Base-by-base conservation (phyloP, 768 basidiomycete genomes). In the Postia placenta region DNA sequence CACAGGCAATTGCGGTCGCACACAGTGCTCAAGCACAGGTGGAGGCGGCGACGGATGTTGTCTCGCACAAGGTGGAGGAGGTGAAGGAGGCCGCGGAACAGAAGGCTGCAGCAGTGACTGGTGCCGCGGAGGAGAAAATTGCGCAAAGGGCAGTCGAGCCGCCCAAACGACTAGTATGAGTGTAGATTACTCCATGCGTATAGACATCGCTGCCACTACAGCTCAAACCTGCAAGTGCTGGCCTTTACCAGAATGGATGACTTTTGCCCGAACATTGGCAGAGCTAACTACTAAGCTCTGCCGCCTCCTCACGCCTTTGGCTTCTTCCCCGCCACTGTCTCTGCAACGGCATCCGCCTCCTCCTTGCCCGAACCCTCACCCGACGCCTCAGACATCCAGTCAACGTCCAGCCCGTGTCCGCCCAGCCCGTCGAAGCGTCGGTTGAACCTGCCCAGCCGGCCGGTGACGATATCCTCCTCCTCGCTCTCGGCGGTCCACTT, bases 401-500 rank as follows among this genome's bases (percentile, higher is more conserved):
- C 50, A 42, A 57, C 45, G 11, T 36, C 53, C 27, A 36, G 23
- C 6, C 45, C 47, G n/a, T 53, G 41, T 1, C 56, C 54, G 19
- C 58, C 60, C 11, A 62, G 50, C 7, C 59, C 74, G 22, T 71
- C 86, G 60, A 92, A 94, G 52, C 74, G 75, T 59, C 79, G 76
- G 64, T 74, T 87, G 67, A 91, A 94, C 59, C 90, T 74, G 11
- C 89, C 88, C 60, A 94, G 67, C 11, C 92, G 73, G 5, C 92
- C 92, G 1, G 82, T 79, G 42, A 79, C 78, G 44, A 80, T 80
- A 53, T 71, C 80, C 60, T 88, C 87, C 52, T 70, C 63, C 48
- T 65, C 68, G 26, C 64, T 60, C 48, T 65, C 62, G 30, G 69
- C 66, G 36, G 56, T 63, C 41, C 83, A 63, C 1, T 71, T 68